Conservation (phyloP, 306 rosid genomes). For the Dryas octopetala region DNA sequence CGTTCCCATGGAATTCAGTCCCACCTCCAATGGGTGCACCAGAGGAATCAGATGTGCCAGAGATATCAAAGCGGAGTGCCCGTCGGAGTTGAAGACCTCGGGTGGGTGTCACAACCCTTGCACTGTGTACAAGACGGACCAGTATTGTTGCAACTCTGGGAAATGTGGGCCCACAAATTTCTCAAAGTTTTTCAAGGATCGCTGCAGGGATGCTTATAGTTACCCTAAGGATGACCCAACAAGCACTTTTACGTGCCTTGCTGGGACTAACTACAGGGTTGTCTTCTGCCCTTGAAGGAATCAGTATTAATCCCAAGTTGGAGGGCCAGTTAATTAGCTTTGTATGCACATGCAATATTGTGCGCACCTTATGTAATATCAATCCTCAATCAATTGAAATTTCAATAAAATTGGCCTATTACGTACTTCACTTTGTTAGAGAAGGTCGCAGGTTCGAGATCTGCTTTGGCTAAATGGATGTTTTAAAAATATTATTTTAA, state of each 20-base stretch:
- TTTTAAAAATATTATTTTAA: too few relatives aligned
- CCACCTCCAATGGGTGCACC: slow-evolving; percentile 31
- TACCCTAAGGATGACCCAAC: background rate
- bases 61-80: slow-evolving; percentile 47
- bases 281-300: background rate
- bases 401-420: too few relatives aligned
- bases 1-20: slow-evolving; percentile 39
- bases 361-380: too few relatives aligned
- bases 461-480: too few relatives aligned
- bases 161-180: background rate
- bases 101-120: slow-evolving; percentile 52
- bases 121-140: slow-evolving; percentile 22
- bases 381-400: too few relatives aligned
- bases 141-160: slow-evolving; percentile 2
- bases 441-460: too few relatives aligned
- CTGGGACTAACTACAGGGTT: background rate
- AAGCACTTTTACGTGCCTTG: background rate
- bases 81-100: slow-evolving; percentile 27
- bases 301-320: too few relatives aligned
- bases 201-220: background rate
- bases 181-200: background rate
- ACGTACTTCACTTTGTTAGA: too few relatives aligned
- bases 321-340: too few relatives aligned
- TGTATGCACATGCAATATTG: too few relatives aligned
- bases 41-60: slow-evolving; percentile 33